A percentile compares a stretch with the other conserved stretches of the same genome.
phyloP scores from a whole-genome alignment of 2,329 filamentous ascomycete genomes.

The Elsinoe batatas region DNA sequence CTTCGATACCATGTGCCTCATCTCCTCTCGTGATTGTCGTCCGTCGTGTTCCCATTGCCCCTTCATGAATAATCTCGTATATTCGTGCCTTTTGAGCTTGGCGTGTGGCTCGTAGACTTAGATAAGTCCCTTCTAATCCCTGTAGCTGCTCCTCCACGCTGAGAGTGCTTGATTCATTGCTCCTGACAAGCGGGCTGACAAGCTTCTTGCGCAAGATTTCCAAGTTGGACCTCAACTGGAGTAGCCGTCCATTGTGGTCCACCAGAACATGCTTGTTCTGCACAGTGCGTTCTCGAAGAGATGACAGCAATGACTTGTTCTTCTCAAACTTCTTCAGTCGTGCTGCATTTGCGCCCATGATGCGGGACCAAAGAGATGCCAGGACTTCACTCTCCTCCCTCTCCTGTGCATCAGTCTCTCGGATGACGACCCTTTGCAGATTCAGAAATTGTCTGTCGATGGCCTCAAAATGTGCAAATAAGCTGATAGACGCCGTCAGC shows the following conservation, averaged over 20 bases:
- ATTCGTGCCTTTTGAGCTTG: slow-evolving; percentile 73
- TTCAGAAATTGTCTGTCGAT: slow-evolving; percentile 88
- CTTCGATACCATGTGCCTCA: slow-evolving; percentile 17
- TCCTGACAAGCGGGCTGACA: slow-evolving; percentile 71
- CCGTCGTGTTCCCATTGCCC: slow-evolving; percentile 22
- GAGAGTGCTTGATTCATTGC: slow-evolving; percentile 56
- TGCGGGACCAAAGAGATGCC: slow-evolving; percentile 72
- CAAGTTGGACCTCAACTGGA: slow-evolving; percentile 75
- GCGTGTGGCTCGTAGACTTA: slow-evolving; percentile 64
- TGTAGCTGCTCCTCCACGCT: slow-evolving; percentile 77
- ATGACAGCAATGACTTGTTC: slow-evolving; percentile 69
- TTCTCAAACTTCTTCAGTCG: slow-evolving; percentile 84
- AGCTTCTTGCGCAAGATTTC: slow-evolving; percentile 76
- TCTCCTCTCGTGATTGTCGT: slow-evolving; percentile 9
- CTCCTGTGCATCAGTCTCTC: slow-evolving; percentile 74
- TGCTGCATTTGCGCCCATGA: slow-evolving; percentile 65
- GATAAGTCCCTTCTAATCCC: slow-evolving; percentile 70
- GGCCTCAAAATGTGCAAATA: slow-evolving; percentile 83
- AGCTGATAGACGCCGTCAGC: slow-evolving; percentile 64
- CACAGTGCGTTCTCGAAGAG: slow-evolving; percentile 72
- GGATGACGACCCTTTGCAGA: slow-evolving; percentile 72
- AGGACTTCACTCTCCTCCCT: slow-evolving; percentile 72
- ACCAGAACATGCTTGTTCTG: slow-evolving; percentile 79
- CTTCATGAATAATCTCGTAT: slow-evolving; percentile 67
- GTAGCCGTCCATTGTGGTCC: slow-evolving; percentile 74